Evolutionary conservation across 441 rosid species (phyloP).

Genomic region (Breynia disticha): DNA sequence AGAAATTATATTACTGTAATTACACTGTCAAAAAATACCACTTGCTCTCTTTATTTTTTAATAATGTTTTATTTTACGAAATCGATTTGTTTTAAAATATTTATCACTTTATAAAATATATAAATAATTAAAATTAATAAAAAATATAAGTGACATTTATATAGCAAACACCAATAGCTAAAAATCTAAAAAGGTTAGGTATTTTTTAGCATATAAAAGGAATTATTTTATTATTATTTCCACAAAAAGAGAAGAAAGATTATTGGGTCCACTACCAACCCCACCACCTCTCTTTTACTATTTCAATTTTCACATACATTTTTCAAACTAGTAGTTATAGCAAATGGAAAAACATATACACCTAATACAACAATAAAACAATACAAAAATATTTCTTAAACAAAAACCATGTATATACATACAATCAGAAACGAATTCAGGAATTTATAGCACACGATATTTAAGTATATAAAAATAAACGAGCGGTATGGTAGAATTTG

Average conservation of each 20-base stretch:
- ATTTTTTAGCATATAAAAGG: slow-evolving; percentile 18
- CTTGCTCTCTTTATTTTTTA: no score
- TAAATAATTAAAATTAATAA: background rate
- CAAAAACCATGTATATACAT: no score
- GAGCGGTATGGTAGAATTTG: no score
- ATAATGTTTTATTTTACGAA: no score
- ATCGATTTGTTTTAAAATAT: no score
- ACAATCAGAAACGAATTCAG: no score
- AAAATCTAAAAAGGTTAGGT: slow-evolving; percentile 19
- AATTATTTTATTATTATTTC: slow-evolving; percentile 4
- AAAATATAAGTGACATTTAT: no score
- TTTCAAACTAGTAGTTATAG: slow-evolving; percentile 31
- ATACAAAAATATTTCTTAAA: no score
- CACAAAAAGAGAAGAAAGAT: slow-evolving; percentile 15
- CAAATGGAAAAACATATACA: slow-evolving; percentile 11
- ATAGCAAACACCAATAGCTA: no score
- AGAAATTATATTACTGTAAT: slow-evolving; percentile 5
- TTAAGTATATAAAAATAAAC: background rate
- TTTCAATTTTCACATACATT: slow-evolving; percentile 15
- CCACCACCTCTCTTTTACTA: slow-evolving; percentile 11
- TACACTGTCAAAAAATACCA: no score
- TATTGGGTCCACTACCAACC: slow-evolving; percentile 17
- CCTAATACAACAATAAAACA: background rate
- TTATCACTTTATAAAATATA: background rate
- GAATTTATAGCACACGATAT: no score